Conservation (phyloP, 768 basidiomycete species). For the Boletellus ananas region DNA sequence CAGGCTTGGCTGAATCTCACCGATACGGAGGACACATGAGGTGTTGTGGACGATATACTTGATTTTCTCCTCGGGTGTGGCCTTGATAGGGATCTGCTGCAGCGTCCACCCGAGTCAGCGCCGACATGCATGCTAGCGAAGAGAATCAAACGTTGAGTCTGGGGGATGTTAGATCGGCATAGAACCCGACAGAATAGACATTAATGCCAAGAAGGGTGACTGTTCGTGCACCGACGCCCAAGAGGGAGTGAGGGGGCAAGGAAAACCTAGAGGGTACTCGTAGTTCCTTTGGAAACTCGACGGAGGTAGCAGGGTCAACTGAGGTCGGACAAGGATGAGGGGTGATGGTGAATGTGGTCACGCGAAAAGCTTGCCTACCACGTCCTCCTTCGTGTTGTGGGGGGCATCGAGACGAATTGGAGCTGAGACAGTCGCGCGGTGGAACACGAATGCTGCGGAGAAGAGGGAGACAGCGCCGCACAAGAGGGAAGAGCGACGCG, state of each 20-base stretch:
- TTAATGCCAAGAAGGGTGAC: constrained; percentile 86
- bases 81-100: constrained; percentile 47
- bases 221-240: constrained; percentile 83
- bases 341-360: neutral
- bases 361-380: constrained; percentile 18
- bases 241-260: constrained; percentile 59
- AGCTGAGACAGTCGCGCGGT: constrained; percentile 5
- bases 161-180: constrained; percentile 73
- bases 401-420: constrained; percentile 46
- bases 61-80: constrained; percentile 68
- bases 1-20: constrained; percentile 36
- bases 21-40: constrained; percentile 70
- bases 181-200: constrained; percentile 89
- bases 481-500: constrained; percentile 11
- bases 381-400: constrained; percentile 8
- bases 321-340: neutral
- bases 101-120: neutral
- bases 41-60: constrained; percentile 62
- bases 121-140: neutral
- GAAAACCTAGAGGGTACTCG: constrained; percentile 60
- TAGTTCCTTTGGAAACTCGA: constrained; percentile 67
- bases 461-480: constrained; percentile 34
- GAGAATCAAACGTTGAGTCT: constrained; percentile 47
- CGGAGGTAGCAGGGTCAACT: constrained; percentile 75
- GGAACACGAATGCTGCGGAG: constrained; percentile 27